These are phyloP conservation scores for Lolium perenne DNA, from an alignment of 176 grass and related monocot genomes.

Conservation along the genomic window DNA sequence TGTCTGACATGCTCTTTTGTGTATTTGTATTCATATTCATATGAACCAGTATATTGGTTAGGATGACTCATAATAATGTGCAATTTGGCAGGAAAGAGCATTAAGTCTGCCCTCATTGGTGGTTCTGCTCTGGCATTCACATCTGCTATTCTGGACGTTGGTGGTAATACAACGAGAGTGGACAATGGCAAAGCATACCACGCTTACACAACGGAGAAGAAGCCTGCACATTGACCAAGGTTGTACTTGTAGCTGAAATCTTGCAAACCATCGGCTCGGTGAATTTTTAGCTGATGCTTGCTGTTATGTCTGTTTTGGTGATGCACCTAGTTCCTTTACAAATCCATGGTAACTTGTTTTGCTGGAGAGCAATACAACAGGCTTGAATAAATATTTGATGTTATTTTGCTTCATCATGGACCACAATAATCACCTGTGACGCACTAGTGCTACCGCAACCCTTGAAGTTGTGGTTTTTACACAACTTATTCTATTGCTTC, in stretches of 20 bases:
- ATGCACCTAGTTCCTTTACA: slow-evolving; percentile 40
- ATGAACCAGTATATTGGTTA: slow-evolving; percentile 6
- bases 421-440: slow-evolving; percentile 27
- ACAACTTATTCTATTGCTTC: no score
- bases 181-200: slow-evolving; percentile 84
- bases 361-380: slow-evolving; percentile 16
- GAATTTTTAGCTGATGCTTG: slow-evolving; percentile 41
- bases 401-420: slow-evolving; percentile 34
- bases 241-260: slow-evolving; percentile 40
- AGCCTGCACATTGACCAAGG: slow-evolving; percentile 55
- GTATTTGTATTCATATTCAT: background rate
- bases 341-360: slow-evolving; percentile 39
- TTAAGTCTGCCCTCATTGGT: slow-evolving; percentile 64
- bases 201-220: slow-evolving; percentile 75
- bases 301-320: slow-evolving; percentile 49
- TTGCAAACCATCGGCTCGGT: slow-evolving; percentile 47
- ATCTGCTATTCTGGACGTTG: slow-evolving; percentile 71
- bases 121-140: slow-evolving; percentile 83
- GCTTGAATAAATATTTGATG: slow-evolving; percentile 43
- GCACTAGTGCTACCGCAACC: background rate
- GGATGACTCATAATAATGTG: background rate
- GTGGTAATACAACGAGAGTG: slow-evolving; percentile 78
- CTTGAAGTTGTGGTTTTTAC: no score
- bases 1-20: background rate
- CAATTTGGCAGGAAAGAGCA: slow-evolving; percentile 73